Evolutionary conservation across 129 eudicot genomes (phyloP).

Genomic region (Sambucus nigra): DNA sequence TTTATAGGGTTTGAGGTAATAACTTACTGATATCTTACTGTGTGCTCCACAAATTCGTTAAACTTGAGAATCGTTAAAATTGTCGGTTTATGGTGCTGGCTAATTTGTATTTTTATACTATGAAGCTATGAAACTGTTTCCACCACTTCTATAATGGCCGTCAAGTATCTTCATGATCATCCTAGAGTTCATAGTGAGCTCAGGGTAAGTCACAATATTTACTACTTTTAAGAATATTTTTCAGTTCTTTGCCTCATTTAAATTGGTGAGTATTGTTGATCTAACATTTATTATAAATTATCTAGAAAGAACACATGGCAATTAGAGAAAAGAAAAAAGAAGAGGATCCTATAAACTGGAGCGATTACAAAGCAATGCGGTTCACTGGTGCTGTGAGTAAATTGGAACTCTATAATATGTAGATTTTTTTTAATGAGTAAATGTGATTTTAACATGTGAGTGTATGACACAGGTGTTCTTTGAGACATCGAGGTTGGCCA

Average conservation of each 20-base stretch:
- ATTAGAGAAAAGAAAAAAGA: conserved; percentile 25
- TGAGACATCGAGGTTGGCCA: conserved; percentile 37
- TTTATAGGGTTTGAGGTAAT: no score
- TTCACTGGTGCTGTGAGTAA: conserved; percentile 47
- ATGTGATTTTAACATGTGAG: conserved; percentile 8
- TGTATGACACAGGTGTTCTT: conserved; percentile 28
- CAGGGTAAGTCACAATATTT: conserved; percentile 14
- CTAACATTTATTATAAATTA: neutral
- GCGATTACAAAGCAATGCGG: conserved; percentile 36
- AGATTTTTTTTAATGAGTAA: neutral
- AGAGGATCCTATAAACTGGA: conserved; percentile 37
- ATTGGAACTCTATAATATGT: neutral
- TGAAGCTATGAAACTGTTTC: conserved; percentile 49
- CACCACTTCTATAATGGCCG: conserved; percentile 46
- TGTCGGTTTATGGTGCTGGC: no score
- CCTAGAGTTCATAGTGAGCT: conserved; percentile 38
- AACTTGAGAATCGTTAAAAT: no score
- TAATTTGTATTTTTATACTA: no score
- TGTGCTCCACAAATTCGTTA: no score
- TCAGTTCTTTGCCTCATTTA: neutral
- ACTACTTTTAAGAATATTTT: no score
- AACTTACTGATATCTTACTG: no score
- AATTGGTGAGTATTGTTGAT: neutral
- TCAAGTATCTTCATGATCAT: conserved; percentile 51
- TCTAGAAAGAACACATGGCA: conserved; percentile 36